Base-by-base conservation (phyloP, 768 basidiomycete species). In the Naganishia onofrii region DNA sequence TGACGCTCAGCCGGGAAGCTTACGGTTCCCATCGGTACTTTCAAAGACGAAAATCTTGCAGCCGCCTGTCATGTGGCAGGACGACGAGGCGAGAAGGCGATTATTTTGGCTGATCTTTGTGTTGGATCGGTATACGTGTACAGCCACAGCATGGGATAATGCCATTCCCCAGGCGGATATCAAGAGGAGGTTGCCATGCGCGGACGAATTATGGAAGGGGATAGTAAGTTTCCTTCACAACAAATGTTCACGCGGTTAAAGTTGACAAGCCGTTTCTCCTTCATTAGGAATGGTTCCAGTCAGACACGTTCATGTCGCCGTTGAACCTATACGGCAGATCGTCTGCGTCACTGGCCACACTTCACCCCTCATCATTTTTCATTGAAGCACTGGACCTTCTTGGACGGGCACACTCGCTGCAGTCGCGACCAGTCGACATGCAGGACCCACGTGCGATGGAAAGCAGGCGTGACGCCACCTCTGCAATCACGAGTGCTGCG, bases 71-170 rank as follows among this genome's bases (percentile, higher is more conserved):
- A 74, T 70, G 66, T 81, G 80, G 79, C 69, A 75, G 21, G 80
- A 82, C 67, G 78, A 80, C 31, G 81, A 82, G 70, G 75, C 70
- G 42, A 68, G 80, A 46, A 67, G 81, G 46, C 56, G 81, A 21
- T 63, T 82, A 65, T 80, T 81, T 54, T 82, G 81, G 81, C 65
- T 80, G 31, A 78, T 81, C 67, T 82, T 76, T 65, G 71, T 74
- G 21, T 70, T 82, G 57, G 81, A 82, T 69, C 73, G 80, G 55
- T 81, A 80, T 71, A 79, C 80, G 3, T 78, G 77, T 54, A 77
- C 79, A 7, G 74, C 76, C 2, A 82, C 81, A 0, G 81, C 80
- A 0, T 80, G 78, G 76, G 79, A 78, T 15, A 79, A 79, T 64
- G 77, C 79, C 1, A 73, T 81, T 23, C 72, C 72, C 2, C 74